Evolutionary conservation across 2,329 filamentous ascomycete species (phyloP).

Genomic region (Colletotrichum trifolii): DNA sequence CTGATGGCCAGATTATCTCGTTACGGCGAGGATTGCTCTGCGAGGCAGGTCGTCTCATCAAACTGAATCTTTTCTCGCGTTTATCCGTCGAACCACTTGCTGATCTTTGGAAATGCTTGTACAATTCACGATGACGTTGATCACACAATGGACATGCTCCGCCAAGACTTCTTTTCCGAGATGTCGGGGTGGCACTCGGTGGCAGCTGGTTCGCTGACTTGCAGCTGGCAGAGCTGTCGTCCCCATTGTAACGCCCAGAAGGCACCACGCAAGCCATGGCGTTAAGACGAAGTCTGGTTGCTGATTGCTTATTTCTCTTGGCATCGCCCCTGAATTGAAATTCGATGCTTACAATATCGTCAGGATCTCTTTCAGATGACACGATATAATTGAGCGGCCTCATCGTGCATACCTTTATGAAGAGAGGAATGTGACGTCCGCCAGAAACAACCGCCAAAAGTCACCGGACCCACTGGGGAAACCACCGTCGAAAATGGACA

Average conservation of each 20-base stretch:
- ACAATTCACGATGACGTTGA: conserved; percentile 5
- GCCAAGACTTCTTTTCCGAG: conserved; percentile 5
- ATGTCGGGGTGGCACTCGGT: background rate
- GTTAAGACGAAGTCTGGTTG: conserved; percentile 19
- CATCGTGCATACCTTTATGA: no score
- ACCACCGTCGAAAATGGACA: conserved; percentile 23
- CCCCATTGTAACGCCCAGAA: conserved; percentile 1
- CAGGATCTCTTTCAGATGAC: no score
- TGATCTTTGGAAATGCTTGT: background rate
- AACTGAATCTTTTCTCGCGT: background rate
- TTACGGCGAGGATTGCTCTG: background rate
- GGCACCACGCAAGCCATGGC: conserved; percentile 15
- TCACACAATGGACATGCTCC: background rate
- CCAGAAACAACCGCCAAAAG: background rate
- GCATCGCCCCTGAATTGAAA: background rate
- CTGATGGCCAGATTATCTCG: conserved; percentile 1
- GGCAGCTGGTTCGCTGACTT: background rate
- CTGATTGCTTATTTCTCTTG: conserved; percentile 12
- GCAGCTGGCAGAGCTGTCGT: background rate
- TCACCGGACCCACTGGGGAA: conserved; percentile 22
- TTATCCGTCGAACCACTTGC: background rate
- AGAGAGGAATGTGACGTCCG: background rate
- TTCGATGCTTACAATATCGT: background rate
- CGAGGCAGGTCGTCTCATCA: background rate
- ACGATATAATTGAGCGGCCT: no score